Percentiles rank a stretch among this genome's conserved stretches.
Evolutionary conservation across 148 eudicot species (phyloP).

Genomic region (Rheum nobile): DNA sequence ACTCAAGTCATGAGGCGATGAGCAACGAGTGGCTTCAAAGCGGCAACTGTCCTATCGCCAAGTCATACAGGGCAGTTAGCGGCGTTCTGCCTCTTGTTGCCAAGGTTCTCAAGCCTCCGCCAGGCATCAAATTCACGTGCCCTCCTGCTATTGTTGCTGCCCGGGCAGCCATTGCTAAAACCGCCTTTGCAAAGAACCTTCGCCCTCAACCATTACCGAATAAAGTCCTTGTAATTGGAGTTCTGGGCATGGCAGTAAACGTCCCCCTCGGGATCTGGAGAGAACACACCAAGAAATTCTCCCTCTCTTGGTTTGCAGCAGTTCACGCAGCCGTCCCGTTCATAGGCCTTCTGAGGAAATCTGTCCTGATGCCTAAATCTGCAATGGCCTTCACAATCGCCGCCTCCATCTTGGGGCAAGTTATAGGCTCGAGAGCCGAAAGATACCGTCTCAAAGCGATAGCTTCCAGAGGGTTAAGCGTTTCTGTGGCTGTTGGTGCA

Average conservation of each 20-base stretch:
- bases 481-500: conserved; percentile 9
- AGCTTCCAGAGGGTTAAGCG: conserved; percentile 21
- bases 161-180: conserved; percentile 65
- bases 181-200: conserved; percentile 78
- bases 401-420: conserved; percentile 87
- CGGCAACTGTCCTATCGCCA: conserved; percentile 91
- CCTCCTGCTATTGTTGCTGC: conserved; percentile 87
- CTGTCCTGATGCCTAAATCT: conserved; percentile 80
- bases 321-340: conserved; percentile 97
- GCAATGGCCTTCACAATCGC: conserved; percentile 98
- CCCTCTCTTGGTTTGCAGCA: conserved; percentile 93
- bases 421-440: conserved; percentile 94
- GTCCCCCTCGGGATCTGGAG: conserved; percentile 92
- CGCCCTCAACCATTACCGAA: conserved; percentile 84
- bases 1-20: conserved; percentile 68
- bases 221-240: conserved; percentile 71
- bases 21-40: conserved; percentile 79
- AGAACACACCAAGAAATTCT: conserved; percentile 87
- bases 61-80: conserved; percentile 81
- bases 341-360: conserved; percentile 83
- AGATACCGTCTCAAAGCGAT: conserved; percentile 55
- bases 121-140: conserved; percentile 63
- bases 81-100: conserved; percentile 83
- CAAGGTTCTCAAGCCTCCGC: conserved; percentile 73
- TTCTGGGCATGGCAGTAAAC: conserved; percentile 85